Evolutionary conservation across 23 red algal genomes (phyloP), one percentile per base, ranked within the genome.

Genomic region (Gracilaria vermiculophylla): DNA sequence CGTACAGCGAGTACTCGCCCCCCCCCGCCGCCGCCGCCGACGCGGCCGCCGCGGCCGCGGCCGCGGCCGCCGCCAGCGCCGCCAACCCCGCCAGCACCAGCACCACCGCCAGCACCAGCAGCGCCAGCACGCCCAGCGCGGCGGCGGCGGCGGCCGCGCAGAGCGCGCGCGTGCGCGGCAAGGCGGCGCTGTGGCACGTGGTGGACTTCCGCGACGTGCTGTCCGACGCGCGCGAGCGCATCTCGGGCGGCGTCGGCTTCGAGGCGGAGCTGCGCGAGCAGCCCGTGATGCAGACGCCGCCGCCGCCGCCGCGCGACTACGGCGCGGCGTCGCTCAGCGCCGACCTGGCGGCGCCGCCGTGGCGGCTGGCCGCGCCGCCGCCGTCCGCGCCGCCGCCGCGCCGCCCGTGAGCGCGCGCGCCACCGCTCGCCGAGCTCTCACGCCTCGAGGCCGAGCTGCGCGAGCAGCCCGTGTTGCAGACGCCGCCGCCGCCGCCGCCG

Each of bases 141-240:
- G n/a, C n/a, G n/a, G n/a, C n/a, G n/a, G n/a, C n/a, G n/a, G n/a
- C n/a, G n/a, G 76, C 48, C 4, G 62, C 33, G 0, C 43, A 45
- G 11, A 39, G 60, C 34, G 51, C 65, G 32, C 56, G 37, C 9
- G 33, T 34, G 21, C 21, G 77, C 15, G 69, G 71, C 65, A 55
- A 80, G 13, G 88, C 83, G 23, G 69, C 96, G 5, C 40, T 94
- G 52, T 78, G 86, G 34, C 89, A 93, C 39, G 79, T 98, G 42
- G 87, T 98, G 24, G 96, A 98, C 80, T 85, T 98, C 62, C 92
- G 96, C 23, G 96, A 98, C 62, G 89, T 98, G 19, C 81, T 98
- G 11, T 91, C 89, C 33, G 96, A 98, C 62, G 88, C 85, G 1
- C 90, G 91, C 44, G 88, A 95, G 62, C 81, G 86, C 5, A 60